A percentile compares a stretch with the other conserved stretches of the same genome.
These are phyloP conservation scores for Simplicillium aogashimaense DNA, from an alignment of 2,329 filamentous ascomycete species.

Conservation along the genomic window DNA sequence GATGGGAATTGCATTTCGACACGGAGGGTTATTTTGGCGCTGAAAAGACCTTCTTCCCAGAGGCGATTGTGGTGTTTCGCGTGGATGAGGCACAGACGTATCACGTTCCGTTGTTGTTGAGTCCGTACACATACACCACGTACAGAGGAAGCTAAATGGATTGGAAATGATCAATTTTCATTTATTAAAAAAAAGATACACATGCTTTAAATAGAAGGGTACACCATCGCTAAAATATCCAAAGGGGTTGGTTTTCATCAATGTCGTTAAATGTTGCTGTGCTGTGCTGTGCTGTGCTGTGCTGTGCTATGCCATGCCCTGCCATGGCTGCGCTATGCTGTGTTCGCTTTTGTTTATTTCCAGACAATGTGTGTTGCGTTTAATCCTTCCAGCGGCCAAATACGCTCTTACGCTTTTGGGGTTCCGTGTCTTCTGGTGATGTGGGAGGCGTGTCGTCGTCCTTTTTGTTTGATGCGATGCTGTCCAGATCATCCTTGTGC, in stretches of 20 bases:
- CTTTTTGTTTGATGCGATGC: too few species aligned
- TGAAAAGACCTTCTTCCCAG: conserved; percentile 51
- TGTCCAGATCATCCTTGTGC: background rate
- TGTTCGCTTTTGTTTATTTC: too few species aligned
- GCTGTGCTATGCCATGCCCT: too few species aligned
- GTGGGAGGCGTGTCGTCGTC: background rate
- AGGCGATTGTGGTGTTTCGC: conserved; percentile 44
- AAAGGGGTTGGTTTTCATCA: conserved; percentile 5
- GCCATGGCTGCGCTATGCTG: too few species aligned
- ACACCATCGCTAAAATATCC: conserved; percentile 13
- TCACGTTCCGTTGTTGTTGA: conserved; percentile 69
- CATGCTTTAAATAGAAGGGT: too few species aligned
- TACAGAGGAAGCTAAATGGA: conserved; percentile 62
- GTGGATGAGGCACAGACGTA: conserved; percentile 55
- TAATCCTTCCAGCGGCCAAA: conserved; percentile 1
- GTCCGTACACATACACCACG: conserved; percentile 73
- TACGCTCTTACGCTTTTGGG: background rate
- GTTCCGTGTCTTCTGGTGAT: background rate
- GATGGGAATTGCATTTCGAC: conserved; percentile 64
- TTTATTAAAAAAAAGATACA: too few species aligned
- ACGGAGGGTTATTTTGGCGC: conserved; percentile 62
- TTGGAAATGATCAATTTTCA: background rate
- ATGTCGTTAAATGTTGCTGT: conserved; percentile 5
- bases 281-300: too few species aligned
- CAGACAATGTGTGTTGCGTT: too few species aligned